Evolutionary conservation across 768 basidiomycete genomes (phyloP), one percentile per base, ranked within the genome.

Genomic region (Kwoniella sp.): DNA sequence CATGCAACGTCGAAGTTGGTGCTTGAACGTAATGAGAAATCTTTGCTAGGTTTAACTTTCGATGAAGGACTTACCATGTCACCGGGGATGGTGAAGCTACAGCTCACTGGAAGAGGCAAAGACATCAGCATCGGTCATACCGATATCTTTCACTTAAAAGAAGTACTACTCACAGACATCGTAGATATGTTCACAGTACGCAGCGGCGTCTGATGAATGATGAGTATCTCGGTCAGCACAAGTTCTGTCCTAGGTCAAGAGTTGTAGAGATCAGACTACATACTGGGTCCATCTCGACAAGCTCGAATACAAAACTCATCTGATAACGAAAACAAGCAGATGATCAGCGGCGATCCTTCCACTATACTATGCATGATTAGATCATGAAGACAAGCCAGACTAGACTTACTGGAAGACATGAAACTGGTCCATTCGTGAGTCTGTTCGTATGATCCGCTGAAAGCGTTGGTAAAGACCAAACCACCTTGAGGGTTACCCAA

Each of bases 101-200:
- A 75, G 55, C 67, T 59, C 48, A 78, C 71, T 71, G 40, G 10
- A 19, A 58, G 22, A 12, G 5, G 22, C 5, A 10, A 22, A 10
- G 22, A n/a, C n/a, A 49, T 67, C 26, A 72, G 68, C 63, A n/a
- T n/a, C 33, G 17, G 22, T 26, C 33, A 5, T 33, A 15, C 49
- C 21, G 21, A 58, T 3, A 46, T 4, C 48, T 40, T 27, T 19
- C 17, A 22, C 21, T 21, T 47, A 55, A 52, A 60, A 52, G 37
- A 56, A 70, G 52, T 55, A 66, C 60, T 63, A 79, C 62, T 81
- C 78, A 74, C 81, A 74, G 30, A 78, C 73, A 60, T 82, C 82
- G 71, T 82, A 81, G 64, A 83, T 79, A 67, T 83, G 83, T 58
- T 83, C 66, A 73, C 83, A 83, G 69, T 80, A 80, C 6, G 67